Evolutionary conservation across 2,329 filamentous ascomycete genomes (phyloP), one percentile per base, ranked within the genome.

Genomic region (Cladophialophora carrionii): DNA sequence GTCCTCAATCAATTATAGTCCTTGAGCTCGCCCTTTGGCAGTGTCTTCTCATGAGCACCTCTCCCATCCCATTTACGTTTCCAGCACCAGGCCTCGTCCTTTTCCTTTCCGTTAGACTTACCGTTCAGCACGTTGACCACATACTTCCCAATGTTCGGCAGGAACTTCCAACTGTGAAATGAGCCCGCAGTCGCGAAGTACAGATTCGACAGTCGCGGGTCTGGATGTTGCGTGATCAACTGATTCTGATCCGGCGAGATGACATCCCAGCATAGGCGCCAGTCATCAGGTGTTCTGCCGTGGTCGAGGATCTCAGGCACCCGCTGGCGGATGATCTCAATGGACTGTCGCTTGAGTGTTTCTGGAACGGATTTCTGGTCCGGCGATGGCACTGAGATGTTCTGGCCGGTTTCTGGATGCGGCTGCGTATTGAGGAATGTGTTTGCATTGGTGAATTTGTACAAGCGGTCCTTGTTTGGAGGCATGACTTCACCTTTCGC

Each of bases 131-230:
- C 70, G 37, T 74, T 77, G 17, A 65, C 72, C n/a, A 78, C 74
- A 52, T 88, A 88, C 64, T 84, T 82, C 3, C 87, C 86, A 68
- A 87, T 83, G 26, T 83, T 83, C 0, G 86, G 86, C 29, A 89
- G 76, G 71, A 90, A 88, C 73, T 89, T 88, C 82, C 84, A 88
- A 32, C 83, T 83, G 72, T 89, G 87, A 68, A 88, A 87, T 12
- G 85, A 88, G 1, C 87, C 87, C 12, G 84, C 86, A 0, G 83
- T 84, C 0, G 86, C 87, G 26, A 90, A 73, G 73, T 83, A 88
- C 14, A 89, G 74, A 64, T 84, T 85, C 55, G 73, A 73, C 72
- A 83, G 70, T 9, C 79, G 75, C 5, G 79, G 74, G 53, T 65
- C 67, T 9, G 84, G 81, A 72, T 84, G 81, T 32, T 68, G 74